Evolutionary conservation across 1,139 yeast species (phyloP), one percentile per base, ranked within the genome.

Genomic region (Yamadazyma blattariae): DNA sequence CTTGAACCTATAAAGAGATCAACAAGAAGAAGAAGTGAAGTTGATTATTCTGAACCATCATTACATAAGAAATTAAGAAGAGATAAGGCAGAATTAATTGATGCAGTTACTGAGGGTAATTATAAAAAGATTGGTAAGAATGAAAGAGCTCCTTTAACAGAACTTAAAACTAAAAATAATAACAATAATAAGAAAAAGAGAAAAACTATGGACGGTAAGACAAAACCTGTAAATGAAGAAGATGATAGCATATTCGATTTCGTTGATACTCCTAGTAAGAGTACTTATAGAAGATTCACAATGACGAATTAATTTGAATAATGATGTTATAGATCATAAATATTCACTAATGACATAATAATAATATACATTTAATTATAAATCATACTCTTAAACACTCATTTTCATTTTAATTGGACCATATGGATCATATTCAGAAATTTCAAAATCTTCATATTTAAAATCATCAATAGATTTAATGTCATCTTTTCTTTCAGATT

Each of bases 341-440:
- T n/a, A n/a, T n/a, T n/a, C n/a, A n/a, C n/a, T n/a, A n/a, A n/a
- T n/a, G n/a, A n/a, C n/a, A n/a, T n/a, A n/a, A n/a, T n/a, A n/a
- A n/a, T n/a, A n/a, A n/a, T n/a, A 18, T 18, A 33, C 25, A 33
- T 33, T 29, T 24, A 32, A 14, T 21, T n/a, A 14, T 13, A 2
- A 13, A 7, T 13, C 10, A 26, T 8, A 19, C 19, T 4, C 24
- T 31, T 55, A 75, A 32, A 77, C 82, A 58, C 82, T 77, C 82
- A 77, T 77, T 74, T 62, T 87, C 99, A 92, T 92, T 49, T 84
- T 87, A 47, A 92, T 90, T 40, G 81, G 79, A 5, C 79, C 75
- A 55, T 88, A 82, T 2, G 97, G 97, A 38, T 84, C 70, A 57
- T 92, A 92, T 36, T 78, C 87, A 3, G 67, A 65, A 30, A 92